phyloP scores from a whole-genome alignment of 495 filamentous ascomycete species.

The Xylaria palmicola region DNA sequence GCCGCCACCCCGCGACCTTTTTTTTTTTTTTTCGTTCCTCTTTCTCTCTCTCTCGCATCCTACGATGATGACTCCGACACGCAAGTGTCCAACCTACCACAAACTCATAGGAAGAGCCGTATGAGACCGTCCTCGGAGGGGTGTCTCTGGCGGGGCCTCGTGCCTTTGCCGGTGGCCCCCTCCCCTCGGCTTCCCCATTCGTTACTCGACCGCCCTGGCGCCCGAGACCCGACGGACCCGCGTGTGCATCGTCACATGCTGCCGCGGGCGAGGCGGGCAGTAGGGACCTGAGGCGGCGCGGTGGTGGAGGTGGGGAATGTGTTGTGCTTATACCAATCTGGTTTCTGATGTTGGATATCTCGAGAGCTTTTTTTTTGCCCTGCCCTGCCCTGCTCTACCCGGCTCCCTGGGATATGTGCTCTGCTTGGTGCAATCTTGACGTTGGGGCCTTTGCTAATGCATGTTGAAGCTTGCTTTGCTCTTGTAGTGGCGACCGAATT shows the following conservation, averaged over 20 bases:
- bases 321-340: constrained; percentile 47
- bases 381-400: too few relatives aligned
- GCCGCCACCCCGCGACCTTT: too few relatives aligned
- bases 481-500: too few relatives aligned
- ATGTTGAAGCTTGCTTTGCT: not conserved
- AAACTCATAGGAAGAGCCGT: constrained; percentile 52
- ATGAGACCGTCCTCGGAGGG: constrained; percentile 38
- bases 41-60: constrained; percentile 16
- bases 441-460: constrained; percentile 4
- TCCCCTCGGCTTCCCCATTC: constrained; percentile 20
- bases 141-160: not conserved
- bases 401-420: too few relatives aligned
- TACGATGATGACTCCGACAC: constrained; percentile 51
- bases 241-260: constrained; percentile 52
- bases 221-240: constrained; percentile 25
- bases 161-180: not conserved
- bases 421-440: not conserved
- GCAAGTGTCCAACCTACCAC: constrained; percentile 47
- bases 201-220: constrained; percentile 4
- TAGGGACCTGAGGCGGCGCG: constrained; percentile 22
- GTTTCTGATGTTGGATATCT: constrained; percentile 44
- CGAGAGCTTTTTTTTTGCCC: constrained; percentile 17
- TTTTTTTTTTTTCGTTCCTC: constrained; percentile 19
- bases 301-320: constrained; percentile 36
- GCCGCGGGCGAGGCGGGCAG: constrained; percentile 32